phyloP scores from a whole-genome alignment of 352 stramenopile genomes.

The Phytophthora citrophthora region DNA sequence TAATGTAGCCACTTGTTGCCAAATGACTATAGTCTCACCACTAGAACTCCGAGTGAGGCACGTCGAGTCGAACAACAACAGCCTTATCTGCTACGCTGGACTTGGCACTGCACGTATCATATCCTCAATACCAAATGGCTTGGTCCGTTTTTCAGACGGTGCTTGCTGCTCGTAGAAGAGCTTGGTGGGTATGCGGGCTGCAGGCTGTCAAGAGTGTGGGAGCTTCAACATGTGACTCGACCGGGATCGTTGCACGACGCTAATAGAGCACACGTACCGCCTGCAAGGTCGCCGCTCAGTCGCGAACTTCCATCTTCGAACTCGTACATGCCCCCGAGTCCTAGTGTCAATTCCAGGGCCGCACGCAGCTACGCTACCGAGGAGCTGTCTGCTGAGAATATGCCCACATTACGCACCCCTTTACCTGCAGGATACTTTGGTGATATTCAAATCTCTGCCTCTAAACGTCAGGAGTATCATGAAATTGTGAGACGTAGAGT shows the following conservation, averaged over 20 bases:
- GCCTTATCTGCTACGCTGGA: conserved; percentile 1
- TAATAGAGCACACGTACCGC: background rate
- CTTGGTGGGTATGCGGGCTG: background rate
- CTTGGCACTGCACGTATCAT: background rate
- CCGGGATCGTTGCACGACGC: background rate
- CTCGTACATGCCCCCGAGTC: conserved; percentile 18
- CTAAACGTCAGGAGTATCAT: conserved; percentile 40
- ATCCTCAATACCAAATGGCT: too few relatives aligned
- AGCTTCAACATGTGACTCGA: conserved; percentile 9
- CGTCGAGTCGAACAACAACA: background rate
- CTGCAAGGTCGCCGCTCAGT: conserved; percentile 13
- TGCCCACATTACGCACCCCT: conserved; percentile 22
- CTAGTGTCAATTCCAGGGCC: conserved; percentile 8
- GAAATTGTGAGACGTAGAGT: conserved; percentile 34
- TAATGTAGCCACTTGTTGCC: background rate
- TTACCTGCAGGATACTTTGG: conserved; percentile 39
- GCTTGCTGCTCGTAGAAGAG: background rate
- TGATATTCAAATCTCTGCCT: conserved; percentile 24
- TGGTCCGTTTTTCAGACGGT: too few relatives aligned
- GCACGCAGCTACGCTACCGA: conserved; percentile 2
- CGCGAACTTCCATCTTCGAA: conserved; percentile 17
- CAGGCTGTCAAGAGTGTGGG: conserved; percentile 16
- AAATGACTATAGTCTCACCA: too few relatives aligned
- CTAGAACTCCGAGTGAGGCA: conserved; percentile 5
- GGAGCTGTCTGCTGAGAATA: conserved; percentile 12